Evolutionary conservation across 2,329 filamentous ascomycete genomes (phyloP).

Genomic region (Rugonectria rugulosa): DNA sequence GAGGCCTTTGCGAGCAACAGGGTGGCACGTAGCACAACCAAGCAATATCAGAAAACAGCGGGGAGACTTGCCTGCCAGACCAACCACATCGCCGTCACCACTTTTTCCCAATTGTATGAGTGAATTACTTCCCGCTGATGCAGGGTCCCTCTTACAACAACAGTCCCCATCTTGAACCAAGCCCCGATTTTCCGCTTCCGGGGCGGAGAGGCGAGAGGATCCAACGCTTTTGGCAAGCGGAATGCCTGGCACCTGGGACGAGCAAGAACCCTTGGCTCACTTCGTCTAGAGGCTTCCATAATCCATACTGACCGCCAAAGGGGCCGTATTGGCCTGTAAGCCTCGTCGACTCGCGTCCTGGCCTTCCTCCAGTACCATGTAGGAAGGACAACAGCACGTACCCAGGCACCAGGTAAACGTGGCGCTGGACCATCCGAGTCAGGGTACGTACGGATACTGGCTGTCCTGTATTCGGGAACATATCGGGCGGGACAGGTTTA

Average conservation of each 20-base stretch:
- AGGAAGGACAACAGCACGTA: conserved; percentile 6
- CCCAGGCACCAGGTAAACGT: conserved; percentile 5
- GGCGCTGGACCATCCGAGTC: conserved; percentile 28
- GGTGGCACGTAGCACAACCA: conserved; percentile 6
- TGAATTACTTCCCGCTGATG: conserved; percentile 38
- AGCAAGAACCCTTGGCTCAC: conserved; percentile 15
- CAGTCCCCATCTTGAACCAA: conserved; percentile 25
- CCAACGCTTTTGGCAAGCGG: conserved; percentile 27
- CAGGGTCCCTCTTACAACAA: conserved; percentile 36
- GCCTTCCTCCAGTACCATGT: conserved; percentile 23
- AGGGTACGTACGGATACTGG: conserved; percentile 12
- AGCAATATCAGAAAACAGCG: no score
- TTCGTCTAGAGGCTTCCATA: conserved; percentile 17
- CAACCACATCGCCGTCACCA: conserved; percentile 1
- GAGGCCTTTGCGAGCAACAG: conserved; percentile 15
- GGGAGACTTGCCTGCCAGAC: conserved; percentile 14
- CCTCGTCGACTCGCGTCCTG: conserved; percentile 29
- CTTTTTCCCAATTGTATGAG: conserved; percentile 35
- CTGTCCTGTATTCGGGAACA: no score
- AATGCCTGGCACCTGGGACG: conserved; percentile 21
- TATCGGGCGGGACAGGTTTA: not conserved
- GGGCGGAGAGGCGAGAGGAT: conserved; percentile 24
- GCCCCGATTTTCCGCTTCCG: conserved; percentile 17
- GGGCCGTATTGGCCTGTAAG: conserved; percentile 4
- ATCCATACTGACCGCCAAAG: conserved; percentile 31